Conservation (phyloP, 2,329 filamentous ascomycete genomes). For the Botrytis paeoniae region DNA sequence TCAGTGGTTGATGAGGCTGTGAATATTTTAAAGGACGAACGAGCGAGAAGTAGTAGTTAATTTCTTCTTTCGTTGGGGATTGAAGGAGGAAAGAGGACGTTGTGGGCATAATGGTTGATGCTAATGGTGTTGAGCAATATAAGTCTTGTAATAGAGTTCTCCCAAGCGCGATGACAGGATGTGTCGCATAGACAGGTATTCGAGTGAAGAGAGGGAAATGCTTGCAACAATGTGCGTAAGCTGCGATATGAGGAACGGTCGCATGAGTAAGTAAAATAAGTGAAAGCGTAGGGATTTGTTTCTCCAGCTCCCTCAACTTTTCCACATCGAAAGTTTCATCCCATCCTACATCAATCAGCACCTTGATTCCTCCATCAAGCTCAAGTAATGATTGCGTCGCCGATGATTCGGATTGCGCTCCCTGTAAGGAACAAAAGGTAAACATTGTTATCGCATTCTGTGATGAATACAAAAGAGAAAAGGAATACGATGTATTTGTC, state of each 20-base stretch:
- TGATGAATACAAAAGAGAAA: neutral
- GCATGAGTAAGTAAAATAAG: slow-evolving; percentile 93
- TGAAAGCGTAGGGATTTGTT: slow-evolving; percentile 87
- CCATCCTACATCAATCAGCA: slow-evolving; percentile 94
- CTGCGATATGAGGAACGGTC: slow-evolving; percentile 85
- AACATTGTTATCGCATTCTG: slow-evolving; percentile 64
- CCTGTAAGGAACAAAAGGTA: slow-evolving; percentile 88
- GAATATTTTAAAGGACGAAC: slow-evolving; percentile 96
- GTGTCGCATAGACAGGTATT: slow-evolving; percentile 92
- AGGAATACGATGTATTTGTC: neutral
- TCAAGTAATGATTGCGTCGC: slow-evolving; percentile 95
- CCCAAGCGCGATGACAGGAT: slow-evolving; percentile 88
- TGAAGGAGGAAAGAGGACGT: slow-evolving; percentile 66
- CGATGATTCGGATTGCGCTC: slow-evolving; percentile 80
- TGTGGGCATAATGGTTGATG: slow-evolving; percentile 76
- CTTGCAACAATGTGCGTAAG: slow-evolving; percentile 95
- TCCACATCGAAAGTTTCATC: slow-evolving; percentile 83
- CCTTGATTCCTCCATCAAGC: slow-evolving; percentile 93
- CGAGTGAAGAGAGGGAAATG: slow-evolving; percentile 88
- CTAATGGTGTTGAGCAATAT: slow-evolving; percentile 85
- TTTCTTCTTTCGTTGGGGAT: slow-evolving; percentile 81
- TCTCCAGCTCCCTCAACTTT: slow-evolving; percentile 84
- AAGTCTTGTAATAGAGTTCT: slow-evolving; percentile 88
- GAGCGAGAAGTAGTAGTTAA: slow-evolving; percentile 84
- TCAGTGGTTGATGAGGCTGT: slow-evolving; percentile 89